Percentiles rank a stretch among this genome's conserved stretches.
These are phyloP conservation scores for Histomonas meleagridis DNA, from an alignment of 208 protist genomes.

Conservation along the genomic window DNA sequence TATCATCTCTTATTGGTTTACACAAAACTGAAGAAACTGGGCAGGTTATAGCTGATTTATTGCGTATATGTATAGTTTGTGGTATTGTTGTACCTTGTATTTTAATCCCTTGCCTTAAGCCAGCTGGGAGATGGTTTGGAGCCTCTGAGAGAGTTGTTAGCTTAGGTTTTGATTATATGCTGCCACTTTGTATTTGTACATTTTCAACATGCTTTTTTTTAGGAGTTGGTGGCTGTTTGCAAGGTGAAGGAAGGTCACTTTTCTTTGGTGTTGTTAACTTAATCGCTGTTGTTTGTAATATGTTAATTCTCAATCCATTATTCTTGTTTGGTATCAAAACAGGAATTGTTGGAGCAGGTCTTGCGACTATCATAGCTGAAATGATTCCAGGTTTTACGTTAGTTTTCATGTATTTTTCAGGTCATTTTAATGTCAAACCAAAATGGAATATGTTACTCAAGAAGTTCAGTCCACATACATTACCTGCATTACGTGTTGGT, in stretches of 20 bases:
- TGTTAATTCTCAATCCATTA: neutral
- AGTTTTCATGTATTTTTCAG: neutral
- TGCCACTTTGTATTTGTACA: neutral
- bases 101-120: neutral
- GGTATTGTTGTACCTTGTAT: neutral
- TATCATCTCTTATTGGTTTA: neutral
- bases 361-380: neutral
- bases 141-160: neutral
- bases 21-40: neutral
- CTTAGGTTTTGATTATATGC: neutral
- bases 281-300: conserved; percentile 2
- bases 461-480: neutral
- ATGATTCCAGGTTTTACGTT: neutral
- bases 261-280: neutral
- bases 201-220: neutral
- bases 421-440: neutral
- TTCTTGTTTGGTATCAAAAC: neutral
- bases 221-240: neutral
- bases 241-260: conserved; percentile 17
- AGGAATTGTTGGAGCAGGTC: neutral
- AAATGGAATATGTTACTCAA: neutral
- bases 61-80: neutral
- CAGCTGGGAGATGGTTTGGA: conserved; percentile 9
- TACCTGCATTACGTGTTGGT: neutral
- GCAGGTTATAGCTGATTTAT: conserved; percentile 12